Evolutionary conservation across 2,329 filamentous ascomycete genomes (phyloP).

Genomic region (Colletotrichum echinochloae): DNA sequence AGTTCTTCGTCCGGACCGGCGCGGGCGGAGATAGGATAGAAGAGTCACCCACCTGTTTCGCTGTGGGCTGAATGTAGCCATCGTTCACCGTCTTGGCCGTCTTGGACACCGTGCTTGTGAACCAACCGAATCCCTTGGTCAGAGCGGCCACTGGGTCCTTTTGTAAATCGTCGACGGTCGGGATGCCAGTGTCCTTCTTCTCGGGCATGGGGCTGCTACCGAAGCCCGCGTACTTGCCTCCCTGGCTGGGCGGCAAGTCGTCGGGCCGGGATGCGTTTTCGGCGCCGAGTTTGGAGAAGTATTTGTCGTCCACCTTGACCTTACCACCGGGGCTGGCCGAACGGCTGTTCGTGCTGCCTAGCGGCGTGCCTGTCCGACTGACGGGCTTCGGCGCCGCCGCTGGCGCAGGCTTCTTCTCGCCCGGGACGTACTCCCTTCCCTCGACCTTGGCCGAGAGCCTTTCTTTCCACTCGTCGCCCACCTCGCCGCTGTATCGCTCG

Average conservation of each 20-base stretch:
- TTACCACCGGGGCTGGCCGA: constrained; percentile 60
- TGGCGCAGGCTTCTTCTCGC: constrained; percentile 66
- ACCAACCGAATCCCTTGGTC: constrained; percentile 95
- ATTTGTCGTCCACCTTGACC: constrained; percentile 82
- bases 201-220: constrained; percentile 77
- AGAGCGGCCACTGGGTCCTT: constrained; percentile 90
- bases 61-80: constrained; percentile 91
- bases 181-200: constrained; percentile 61
- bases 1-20: constrained; percentile 17
- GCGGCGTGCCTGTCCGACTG: constrained; percentile 55
- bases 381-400: constrained; percentile 48
- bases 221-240: constrained; percentile 93
- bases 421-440: constrained; percentile 84
- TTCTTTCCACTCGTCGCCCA: constrained; percentile 96
- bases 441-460: constrained; percentile 89
- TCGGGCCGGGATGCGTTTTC: constrained; percentile 84
- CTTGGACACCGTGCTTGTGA: constrained; percentile 87
- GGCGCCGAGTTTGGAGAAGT: constrained; percentile 86
- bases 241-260: constrained; percentile 84
- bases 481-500: constrained; percentile 89
- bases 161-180: constrained; percentile 87
- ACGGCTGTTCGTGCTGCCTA: constrained; percentile 54
- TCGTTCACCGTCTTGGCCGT: constrained; percentile 93
- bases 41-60: constrained; percentile 75
- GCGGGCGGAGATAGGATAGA: constrained; percentile 35